Evolutionary conservation across 2,329 filamentous ascomycete genomes (phyloP), one percentile per base, ranked within the genome.

Genomic region (Hawksworthiomyces lignivorus): DNA sequence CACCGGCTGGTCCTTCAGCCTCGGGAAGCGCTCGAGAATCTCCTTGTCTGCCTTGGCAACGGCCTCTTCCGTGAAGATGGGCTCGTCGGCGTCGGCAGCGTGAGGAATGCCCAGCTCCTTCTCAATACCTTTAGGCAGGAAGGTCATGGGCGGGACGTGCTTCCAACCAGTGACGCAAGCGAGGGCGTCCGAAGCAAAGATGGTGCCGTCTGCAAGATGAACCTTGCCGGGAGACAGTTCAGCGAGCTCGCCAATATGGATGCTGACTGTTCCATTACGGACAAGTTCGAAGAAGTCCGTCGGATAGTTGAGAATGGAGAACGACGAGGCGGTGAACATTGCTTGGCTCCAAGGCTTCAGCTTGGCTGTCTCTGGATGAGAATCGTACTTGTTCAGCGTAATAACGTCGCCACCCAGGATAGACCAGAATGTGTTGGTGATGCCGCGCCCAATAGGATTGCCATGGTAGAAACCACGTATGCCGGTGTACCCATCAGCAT

Each of bases 151-250:
- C 1, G 72, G 67, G 2, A 62, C 56, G 32, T 71, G 64, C 49
- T 72, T 69, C 77, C 77, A 82, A 3, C 78, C 78, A 0, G 75
- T 81, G 15, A 68, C 69, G 50, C 69, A 76, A 44, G 75, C 62
- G 3, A 82, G 53, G 0, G 65, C 65, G 51, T 81, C 73, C 0
- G 70, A 63, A 7, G 64, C 48, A 8, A 81, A 50, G 0, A 48
- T 53, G 1, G 62, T 67, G 9, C 70, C 72, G 41, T 69, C 64
- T 3, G 69, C 66, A 7, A 82, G 66, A 35, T 72, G 62, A 0
- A 82, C 67, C 0, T 61, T 65, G 14, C 63, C 55, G 3, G 61
- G 51, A 7, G 63, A 60, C 5, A 82, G 60, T 17, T 57, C 54
- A 1, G 56, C 57, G 7, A 82, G 62, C 45, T 80, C 70, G 11